Evolutionary conservation across 2,329 filamentous ascomycete genomes (phyloP).

Genomic region (Chrysosporium queenslandicum): DNA sequence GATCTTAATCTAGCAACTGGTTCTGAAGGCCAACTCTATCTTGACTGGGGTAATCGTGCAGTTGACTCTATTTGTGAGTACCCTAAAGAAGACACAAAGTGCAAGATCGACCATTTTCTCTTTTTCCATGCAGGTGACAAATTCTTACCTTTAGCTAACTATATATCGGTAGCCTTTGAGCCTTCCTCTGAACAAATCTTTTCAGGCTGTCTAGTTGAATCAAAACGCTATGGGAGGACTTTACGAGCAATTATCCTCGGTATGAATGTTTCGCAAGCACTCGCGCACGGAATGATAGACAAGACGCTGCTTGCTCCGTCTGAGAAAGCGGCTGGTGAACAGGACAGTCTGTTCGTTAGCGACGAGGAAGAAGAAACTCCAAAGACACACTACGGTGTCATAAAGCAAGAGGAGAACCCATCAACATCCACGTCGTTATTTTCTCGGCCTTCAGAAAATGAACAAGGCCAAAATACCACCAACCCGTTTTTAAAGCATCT

Average conservation of each 20-base stretch:
- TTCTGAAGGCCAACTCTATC: conserved; percentile 39
- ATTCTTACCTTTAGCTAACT: conserved; percentile 19
- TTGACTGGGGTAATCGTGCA: conserved; percentile 41
- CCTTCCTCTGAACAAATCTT: conserved; percentile 44
- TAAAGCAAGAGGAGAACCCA: conserved; percentile 9
- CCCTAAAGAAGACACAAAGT: not conserved
- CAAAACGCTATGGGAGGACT: conserved; percentile 47
- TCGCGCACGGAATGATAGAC: conserved; percentile 42
- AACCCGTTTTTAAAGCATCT: conserved; percentile 5
- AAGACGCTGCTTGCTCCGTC: conserved; percentile 29
- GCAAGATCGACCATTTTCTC: not conserved
- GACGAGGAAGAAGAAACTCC: conserved; percentile 27
- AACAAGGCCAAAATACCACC: not conserved
- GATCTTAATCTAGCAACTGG: conserved; percentile 43
- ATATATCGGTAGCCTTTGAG: conserved; percentile 29
- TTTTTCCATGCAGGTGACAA: not conserved
- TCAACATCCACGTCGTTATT: conserved; percentile 2
- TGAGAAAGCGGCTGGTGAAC: conserved; percentile 24
- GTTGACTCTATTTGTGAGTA: conserved; percentile 42
- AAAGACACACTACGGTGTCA: conserved; percentile 16
- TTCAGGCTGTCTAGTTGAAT: conserved; percentile 47
- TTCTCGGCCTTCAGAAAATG: not conserved
- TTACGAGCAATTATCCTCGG: conserved; percentile 50
- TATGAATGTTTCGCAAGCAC: conserved; percentile 44
- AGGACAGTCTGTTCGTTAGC: conserved; percentile 32